These are phyloP conservation scores for Pythium rishiriense DNA, from an alignment of 352 stramenopile genomes.

Conservation along the genomic window DNA sequence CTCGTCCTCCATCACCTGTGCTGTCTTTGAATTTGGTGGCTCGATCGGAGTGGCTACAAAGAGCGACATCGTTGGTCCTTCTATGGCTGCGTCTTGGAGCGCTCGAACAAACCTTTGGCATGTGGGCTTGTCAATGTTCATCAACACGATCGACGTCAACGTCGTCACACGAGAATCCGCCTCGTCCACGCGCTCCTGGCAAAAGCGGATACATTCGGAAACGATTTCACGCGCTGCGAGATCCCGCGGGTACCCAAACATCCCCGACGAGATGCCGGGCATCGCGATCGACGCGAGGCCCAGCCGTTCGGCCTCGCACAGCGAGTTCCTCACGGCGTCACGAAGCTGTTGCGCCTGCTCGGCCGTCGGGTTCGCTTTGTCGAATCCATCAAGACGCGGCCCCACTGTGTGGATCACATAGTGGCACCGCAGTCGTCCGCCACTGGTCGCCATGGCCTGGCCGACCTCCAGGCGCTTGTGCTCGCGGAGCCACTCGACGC, in stretches of 20 bases:
- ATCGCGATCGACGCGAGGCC: constrained; percentile 38
- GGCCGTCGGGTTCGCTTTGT: constrained; percentile 14
- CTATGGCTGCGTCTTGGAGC: constrained; percentile 4
- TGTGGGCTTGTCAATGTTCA: constrained; percentile 44
- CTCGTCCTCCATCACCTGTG: neutral
- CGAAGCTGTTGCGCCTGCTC: constrained; percentile 36
- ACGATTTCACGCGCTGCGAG: constrained; percentile 42
- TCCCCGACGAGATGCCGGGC: constrained; percentile 45
- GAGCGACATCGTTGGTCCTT: neutral
- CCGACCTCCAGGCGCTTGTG: constrained; percentile 35
- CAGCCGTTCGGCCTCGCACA: constrained; percentile 36
- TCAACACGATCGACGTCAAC: constrained; percentile 32
- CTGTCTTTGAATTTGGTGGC: neutral
- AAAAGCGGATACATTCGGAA: constrained; percentile 34
- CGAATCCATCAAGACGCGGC: constrained; percentile 21
- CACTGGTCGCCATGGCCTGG: constrained; percentile 34
- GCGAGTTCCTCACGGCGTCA: constrained; percentile 36
- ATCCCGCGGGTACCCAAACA: constrained; percentile 50
- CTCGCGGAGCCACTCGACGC: constrained; percentile 29
- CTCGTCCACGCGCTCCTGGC: constrained; percentile 20
- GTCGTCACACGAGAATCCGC: constrained; percentile 2
- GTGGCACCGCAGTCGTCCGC: constrained; percentile 34
- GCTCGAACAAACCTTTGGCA: constrained; percentile 30
- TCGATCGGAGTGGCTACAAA: neutral
- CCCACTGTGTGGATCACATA: constrained; percentile 53